Conservation (phyloP, 1,284 basidiomycete species). For the Termitomyces sp. region DNA sequence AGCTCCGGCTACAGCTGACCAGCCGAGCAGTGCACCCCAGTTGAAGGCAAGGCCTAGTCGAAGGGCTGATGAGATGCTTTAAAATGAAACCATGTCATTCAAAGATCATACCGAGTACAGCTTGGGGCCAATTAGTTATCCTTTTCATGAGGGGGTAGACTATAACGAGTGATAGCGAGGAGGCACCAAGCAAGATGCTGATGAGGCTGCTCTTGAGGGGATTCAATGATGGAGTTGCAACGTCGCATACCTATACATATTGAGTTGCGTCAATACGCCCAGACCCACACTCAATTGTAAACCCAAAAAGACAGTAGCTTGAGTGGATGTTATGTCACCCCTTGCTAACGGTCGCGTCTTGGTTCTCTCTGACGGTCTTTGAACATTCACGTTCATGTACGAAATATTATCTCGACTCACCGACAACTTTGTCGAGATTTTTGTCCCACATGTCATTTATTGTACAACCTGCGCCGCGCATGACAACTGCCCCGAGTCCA, state of each 20-base stretch:
- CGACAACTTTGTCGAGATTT: constrained; percentile 87
- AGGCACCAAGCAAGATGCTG: constrained; percentile 89
- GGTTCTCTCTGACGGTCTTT: constrained; percentile 31
- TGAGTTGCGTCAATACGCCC: constrained; percentile 88
- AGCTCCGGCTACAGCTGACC: constrained; percentile 86
- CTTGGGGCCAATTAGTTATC: constrained; percentile 95
- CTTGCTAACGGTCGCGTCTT: constrained; percentile 63
- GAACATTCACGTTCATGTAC: not conserved
- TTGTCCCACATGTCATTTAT: constrained; percentile 99
- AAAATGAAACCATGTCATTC: not conserved
- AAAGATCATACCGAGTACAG: constrained; percentile 76
- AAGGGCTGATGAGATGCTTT: not conserved
- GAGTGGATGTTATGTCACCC: constrained; percentile 73
- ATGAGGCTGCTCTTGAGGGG: not conserved
- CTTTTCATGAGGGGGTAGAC: constrained; percentile 98
- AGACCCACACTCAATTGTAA: constrained; percentile 82
- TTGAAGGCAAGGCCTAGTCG: constrained; percentile 85
- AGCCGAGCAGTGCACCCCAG: constrained; percentile 95
- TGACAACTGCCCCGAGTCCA: constrained; percentile 86
- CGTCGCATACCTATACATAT: constrained; percentile 83
- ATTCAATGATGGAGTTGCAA: not conserved
- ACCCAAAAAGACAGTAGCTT: constrained; percentile 83
- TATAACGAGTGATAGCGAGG: constrained; percentile 82
- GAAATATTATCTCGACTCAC: constrained; percentile 43
- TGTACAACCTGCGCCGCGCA: constrained; percentile 98